Percentiles rank a stretch among this genome's conserved stretches.
Conservation (phyloP, 83 land plant genomes). For the Thuja plicata region DNA sequence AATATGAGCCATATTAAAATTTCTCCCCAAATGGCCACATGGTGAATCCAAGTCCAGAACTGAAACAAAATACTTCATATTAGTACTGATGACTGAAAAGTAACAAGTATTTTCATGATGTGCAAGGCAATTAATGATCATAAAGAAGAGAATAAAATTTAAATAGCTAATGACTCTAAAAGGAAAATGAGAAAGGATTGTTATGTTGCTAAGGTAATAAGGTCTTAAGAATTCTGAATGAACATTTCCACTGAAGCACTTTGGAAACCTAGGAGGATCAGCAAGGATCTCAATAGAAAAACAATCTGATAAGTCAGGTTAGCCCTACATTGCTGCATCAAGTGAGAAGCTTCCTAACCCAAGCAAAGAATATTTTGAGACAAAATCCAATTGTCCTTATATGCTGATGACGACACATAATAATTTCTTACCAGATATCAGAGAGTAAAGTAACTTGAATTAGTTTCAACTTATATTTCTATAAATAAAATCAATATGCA, state of each 20-base stretch:
- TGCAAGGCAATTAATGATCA: neutral
- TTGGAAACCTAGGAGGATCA: neutral
- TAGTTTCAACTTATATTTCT: neutral
- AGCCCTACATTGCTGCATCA: neutral
- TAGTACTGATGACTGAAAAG: conserved; percentile 7
- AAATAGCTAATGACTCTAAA: neutral
- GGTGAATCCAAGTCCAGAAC: conserved; percentile 54
- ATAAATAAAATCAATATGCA: neutral
- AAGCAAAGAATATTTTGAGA: neutral
- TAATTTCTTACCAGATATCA: neutral
- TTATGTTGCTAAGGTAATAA: neutral
- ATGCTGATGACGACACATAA: neutral
- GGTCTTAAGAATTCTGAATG: neutral
- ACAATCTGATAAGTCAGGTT: neutral
- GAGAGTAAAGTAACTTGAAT: neutral
- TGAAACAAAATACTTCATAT: conserved; percentile 14
- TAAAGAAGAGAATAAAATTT: conserved; percentile 9
- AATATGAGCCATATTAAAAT: conserved; percentile 36
- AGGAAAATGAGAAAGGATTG: neutral
- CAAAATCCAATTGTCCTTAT: neutral
- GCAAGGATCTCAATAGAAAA: neutral
- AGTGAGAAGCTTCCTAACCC: neutral
- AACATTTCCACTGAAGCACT: neutral
- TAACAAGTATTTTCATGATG: conserved; percentile 10
- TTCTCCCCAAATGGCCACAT: conserved; percentile 42